These are phyloP conservation scores for Scedosporium aurantiacum DNA, from an alignment of 2,329 filamentous ascomycete genomes.

Conservation along the genomic window DNA sequence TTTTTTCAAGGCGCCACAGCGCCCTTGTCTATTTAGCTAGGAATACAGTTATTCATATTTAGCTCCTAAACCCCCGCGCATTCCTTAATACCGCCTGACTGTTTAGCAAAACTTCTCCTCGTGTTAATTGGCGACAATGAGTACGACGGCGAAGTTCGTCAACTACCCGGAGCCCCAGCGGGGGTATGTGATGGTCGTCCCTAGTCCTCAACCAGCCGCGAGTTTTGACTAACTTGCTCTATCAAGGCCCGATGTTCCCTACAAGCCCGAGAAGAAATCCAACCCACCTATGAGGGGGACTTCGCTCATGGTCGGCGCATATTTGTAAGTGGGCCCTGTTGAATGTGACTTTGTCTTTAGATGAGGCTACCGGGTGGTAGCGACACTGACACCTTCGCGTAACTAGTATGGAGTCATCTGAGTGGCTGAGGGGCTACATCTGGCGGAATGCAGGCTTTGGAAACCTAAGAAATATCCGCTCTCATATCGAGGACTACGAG, in stretches of 20 bases:
- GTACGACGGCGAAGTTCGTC: constrained; percentile 14
- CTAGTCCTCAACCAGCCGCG: background rate
- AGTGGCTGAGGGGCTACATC: constrained; percentile 41
- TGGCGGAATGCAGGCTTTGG: constrained; percentile 57
- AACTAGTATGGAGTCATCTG: constrained; percentile 41
- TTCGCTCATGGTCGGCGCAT: constrained; percentile 19
- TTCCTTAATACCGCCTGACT: background rate
- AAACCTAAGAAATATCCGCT: constrained; percentile 40
- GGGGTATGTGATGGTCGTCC: constrained; percentile 17
- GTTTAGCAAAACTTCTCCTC: background rate
- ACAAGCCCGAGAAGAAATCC: constrained; percentile 32
- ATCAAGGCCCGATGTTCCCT: constrained; percentile 26
- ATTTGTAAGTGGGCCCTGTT: background rate
- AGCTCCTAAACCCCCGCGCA: too few species aligned
- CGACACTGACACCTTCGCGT: background rate
- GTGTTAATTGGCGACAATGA: background rate
- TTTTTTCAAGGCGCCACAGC: too few species aligned
- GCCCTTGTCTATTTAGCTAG: too few species aligned
- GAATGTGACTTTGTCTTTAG: background rate
- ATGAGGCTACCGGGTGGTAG: background rate
- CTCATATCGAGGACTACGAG: constrained; percentile 38
- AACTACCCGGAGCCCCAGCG: constrained; percentile 25
- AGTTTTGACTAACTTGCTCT: constrained; percentile 6
- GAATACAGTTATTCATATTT: too few species aligned
- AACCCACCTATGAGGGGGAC: constrained; percentile 43